These are phyloP conservation scores for Avicennia marina DNA, from an alignment of 257 asterid genomes.

Conservation along the genomic window DNA sequence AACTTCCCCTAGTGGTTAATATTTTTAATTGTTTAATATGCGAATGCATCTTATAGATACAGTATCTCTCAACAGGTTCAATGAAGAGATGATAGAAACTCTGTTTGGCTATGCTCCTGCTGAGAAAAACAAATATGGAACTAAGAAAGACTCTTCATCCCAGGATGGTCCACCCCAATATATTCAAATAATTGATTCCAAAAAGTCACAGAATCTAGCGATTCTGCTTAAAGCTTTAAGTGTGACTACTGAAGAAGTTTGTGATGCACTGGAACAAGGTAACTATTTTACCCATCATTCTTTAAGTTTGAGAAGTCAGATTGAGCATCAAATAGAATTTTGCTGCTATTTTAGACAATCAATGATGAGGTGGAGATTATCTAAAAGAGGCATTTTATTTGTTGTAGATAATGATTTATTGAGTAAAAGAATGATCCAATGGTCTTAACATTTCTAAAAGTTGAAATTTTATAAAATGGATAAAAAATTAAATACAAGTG, in stretches of 20 bases:
- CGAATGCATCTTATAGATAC: conserved; percentile 1
- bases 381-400: too few species aligned
- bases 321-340: not conserved
- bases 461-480: too few species aligned
- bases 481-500: too few species aligned
- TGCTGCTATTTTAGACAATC: not conserved
- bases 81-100: conserved; percentile 90
- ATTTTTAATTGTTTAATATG: not conserved
- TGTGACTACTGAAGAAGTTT: conserved; percentile 91
- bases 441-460: too few species aligned
- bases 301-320: conserved; percentile 6
- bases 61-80: conserved; percentile 52
- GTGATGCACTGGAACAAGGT: conserved; percentile 96
- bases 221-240: conserved; percentile 87
- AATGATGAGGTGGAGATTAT: not conserved
- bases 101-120: conserved; percentile 66
- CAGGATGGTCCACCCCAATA: conserved; percentile 39
- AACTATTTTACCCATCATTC: conserved; percentile 14
- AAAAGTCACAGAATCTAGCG: conserved; percentile 84
- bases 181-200: conserved; percentile 73
- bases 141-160: conserved; percentile 37
- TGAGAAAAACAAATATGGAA: conserved; percentile 35
- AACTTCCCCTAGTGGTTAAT: not conserved
- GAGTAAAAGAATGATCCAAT: too few species aligned
- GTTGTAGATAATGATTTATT: too few species aligned